These are phyloP conservation scores for Xanthoconium purpureum DNA, from an alignment of 768 basidiomycete genomes.

Conservation along the genomic window DNA sequence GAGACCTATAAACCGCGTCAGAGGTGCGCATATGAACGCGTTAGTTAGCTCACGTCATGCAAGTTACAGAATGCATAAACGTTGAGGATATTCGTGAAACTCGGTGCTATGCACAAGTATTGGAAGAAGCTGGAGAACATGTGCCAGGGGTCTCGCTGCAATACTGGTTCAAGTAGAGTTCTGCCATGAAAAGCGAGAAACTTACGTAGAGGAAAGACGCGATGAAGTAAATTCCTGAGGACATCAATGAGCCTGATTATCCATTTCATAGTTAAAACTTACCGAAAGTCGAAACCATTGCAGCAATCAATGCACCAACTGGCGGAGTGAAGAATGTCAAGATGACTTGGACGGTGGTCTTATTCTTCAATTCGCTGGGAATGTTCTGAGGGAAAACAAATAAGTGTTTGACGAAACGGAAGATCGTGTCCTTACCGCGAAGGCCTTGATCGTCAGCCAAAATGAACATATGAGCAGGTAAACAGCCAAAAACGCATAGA, in stretches of 20 bases:
- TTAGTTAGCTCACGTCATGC: slow-evolving; percentile 61
- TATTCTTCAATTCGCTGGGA: slow-evolving; percentile 47
- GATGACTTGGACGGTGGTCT: slow-evolving; percentile 50
- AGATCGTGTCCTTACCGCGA: slow-evolving; percentile 47
- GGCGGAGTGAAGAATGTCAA: slow-evolving; percentile 67
- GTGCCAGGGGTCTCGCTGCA: slow-evolving; percentile 93
- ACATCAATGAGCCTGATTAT: slow-evolving; percentile 7
- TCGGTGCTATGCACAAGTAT: slow-evolving; percentile 85
- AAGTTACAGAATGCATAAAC: slow-evolving; percentile 98
- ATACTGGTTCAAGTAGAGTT: slow-evolving; percentile 5
- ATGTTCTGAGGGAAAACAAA: slow-evolving; percentile 41
- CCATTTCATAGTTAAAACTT: slow-evolving; percentile 15
- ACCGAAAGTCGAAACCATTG: slow-evolving; percentile 87
- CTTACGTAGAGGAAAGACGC: slow-evolving; percentile 85
- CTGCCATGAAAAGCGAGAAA: slow-evolving; percentile 4
- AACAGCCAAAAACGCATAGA: slow-evolving; percentile 77
- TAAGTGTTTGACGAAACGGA: not conserved
- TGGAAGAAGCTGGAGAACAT: slow-evolving; percentile 94
- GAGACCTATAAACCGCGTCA: slow-evolving; percentile 51
- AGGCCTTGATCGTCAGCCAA: slow-evolving; percentile 77
- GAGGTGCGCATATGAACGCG: not conserved
- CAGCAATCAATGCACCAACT: slow-evolving; percentile 78
- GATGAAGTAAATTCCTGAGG: slow-evolving; percentile 70
- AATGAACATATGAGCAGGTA: slow-evolving; percentile 89
- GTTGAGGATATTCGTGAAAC: slow-evolving; percentile 93